Evolutionary conservation across 345 rosid genomes (phyloP).

Genomic region (Bretschneidera sinensis): DNA sequence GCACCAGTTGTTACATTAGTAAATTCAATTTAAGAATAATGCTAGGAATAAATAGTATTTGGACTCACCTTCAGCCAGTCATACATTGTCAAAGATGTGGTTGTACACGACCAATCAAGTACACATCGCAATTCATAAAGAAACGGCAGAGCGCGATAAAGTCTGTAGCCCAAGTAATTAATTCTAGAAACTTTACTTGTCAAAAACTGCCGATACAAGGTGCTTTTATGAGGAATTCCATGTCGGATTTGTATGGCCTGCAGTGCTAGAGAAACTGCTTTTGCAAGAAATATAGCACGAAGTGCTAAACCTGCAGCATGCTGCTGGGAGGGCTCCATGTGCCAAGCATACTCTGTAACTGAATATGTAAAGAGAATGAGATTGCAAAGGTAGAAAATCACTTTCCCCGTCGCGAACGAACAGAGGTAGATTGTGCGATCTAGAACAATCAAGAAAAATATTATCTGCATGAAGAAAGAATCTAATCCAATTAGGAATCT

Average conservation of each 20-base stretch:
- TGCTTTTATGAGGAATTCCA: conserved; percentile 92
- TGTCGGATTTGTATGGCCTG: conserved; percentile 90
- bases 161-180: conserved; percentile 86
- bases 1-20: neutral
- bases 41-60: neutral
- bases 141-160: conserved; percentile 94
- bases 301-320: conserved; percentile 68
- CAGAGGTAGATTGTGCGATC: conserved; percentile 95
- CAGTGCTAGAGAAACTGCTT: conserved; percentile 82
- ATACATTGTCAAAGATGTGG: conserved; percentile 96
- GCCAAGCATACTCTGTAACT: conserved; percentile 83
- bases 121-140: conserved; percentile 93
- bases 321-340: conserved; percentile 56
- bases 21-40: neutral
- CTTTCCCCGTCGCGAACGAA: conserved; percentile 81
- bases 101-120: conserved; percentile 98
- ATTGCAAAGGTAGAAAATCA: conserved; percentile 84
- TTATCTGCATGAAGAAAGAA: conserved; percentile 55
- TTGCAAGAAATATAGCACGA: conserved; percentile 88
- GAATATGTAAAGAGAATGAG: conserved; percentile 85
- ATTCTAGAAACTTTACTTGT: conserved; percentile 77
- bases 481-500: conserved; percentile 29
- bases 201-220: conserved; percentile 88
- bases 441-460: conserved; percentile 92
- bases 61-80: conserved; percentile 92